Percentiles rank a stretch among this genome's conserved stretches.
These are phyloP conservation scores for Chiua virens DNA, from an alignment of 768 basidiomycete genomes.

Conservation along the genomic window DNA sequence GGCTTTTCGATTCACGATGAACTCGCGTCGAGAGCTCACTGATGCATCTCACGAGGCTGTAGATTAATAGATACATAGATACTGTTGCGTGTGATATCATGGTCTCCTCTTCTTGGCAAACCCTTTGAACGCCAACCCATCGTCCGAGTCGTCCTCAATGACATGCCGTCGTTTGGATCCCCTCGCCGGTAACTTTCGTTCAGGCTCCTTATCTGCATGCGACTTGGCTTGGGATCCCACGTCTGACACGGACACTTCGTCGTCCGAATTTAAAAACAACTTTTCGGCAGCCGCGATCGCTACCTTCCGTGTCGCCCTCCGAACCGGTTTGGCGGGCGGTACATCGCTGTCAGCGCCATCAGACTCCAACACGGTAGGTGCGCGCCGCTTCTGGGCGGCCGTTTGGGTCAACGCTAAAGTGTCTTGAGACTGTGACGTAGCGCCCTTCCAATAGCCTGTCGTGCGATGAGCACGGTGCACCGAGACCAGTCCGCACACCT, in stretches of 20 bases:
- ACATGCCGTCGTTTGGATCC: slow-evolving; percentile 33
- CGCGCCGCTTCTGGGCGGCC: slow-evolving; percentile 20
- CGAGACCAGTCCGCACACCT: slow-evolving; percentile 6
- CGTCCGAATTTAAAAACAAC: slow-evolving; percentile 55
- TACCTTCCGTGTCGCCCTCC: slow-evolving; percentile 20
- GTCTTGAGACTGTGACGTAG: slow-evolving; percentile 17
- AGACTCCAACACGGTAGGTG: slow-evolving; percentile 39
- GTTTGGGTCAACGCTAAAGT: slow-evolving; percentile 21
- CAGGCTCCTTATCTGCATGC: not conserved
- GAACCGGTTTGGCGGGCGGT: slow-evolving; percentile 14
- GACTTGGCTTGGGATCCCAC: slow-evolving; percentile 1
- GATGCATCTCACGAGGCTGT: not conserved
- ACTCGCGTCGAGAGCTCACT: slow-evolving; percentile 33
- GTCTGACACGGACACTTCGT: slow-evolving; percentile 30
- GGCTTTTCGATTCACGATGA: slow-evolving; percentile 84
- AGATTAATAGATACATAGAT: slow-evolving; percentile 8
- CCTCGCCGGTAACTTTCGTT: slow-evolving; percentile 8
- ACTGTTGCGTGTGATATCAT: not conserved
- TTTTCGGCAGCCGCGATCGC: slow-evolving; percentile 37
- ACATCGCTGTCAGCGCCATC: slow-evolving; percentile 35
- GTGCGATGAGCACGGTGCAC: not conserved
- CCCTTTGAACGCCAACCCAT: slow-evolving; percentile 69
- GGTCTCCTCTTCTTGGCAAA: slow-evolving; percentile 40
- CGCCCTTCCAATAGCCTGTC: slow-evolving; percentile 59
- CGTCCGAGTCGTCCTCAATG: slow-evolving; percentile 68